phyloP scores from a whole-genome alignment of 768 basidiomycete genomes.

The Amanita polypyramis region DNA sequence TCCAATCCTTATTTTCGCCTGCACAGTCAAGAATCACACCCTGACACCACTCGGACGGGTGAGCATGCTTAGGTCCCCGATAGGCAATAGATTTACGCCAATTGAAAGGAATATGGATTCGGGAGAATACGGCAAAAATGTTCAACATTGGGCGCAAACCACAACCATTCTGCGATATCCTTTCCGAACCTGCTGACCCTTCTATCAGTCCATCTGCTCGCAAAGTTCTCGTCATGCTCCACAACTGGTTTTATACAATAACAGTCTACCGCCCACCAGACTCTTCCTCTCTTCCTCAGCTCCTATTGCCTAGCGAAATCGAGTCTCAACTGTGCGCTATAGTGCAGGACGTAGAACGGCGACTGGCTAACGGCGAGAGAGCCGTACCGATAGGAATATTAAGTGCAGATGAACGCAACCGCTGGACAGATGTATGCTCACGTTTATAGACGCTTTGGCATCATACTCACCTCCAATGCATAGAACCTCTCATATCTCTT shows the following conservation, averaged over 20 bases:
- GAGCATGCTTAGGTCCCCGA: slow-evolving; percentile 3
- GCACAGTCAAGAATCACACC: slow-evolving; percentile 54
- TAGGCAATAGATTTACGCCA: background rate
- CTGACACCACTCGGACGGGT: slow-evolving; percentile 68
- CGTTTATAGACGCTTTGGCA: background rate
- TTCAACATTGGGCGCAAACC: slow-evolving; percentile 81
- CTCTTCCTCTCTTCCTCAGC: slow-evolving; percentile 16
- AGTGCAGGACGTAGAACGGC: slow-evolving; percentile 46
- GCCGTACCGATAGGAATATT: slow-evolving; percentile 59
- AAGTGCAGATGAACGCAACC: slow-evolving; percentile 72
- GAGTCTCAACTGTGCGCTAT: slow-evolving; percentile 33
- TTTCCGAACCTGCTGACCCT: slow-evolving; percentile 38
- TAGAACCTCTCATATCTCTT: slow-evolving; percentile 64
- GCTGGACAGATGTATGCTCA: slow-evolving; percentile 63
- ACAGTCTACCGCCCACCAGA: slow-evolving; percentile 42
- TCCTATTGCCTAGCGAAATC: slow-evolving; percentile 29
- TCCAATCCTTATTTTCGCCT: slow-evolving; percentile 8
- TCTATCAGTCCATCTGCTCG: slow-evolving; percentile 34
- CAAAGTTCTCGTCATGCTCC: slow-evolving; percentile 58
- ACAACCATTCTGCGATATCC: slow-evolving; percentile 47
- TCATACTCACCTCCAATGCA: slow-evolving; percentile 2
- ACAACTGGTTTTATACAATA: slow-evolving; percentile 74
- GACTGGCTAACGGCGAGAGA: slow-evolving; percentile 40
- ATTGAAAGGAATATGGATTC: slow-evolving; percentile 50
- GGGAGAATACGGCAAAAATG: slow-evolving; percentile 42